These are phyloP conservation scores for Fusarium nematophilum DNA, from an alignment of 2,329 filamentous ascomycete species.

Conservation along the genomic window DNA sequence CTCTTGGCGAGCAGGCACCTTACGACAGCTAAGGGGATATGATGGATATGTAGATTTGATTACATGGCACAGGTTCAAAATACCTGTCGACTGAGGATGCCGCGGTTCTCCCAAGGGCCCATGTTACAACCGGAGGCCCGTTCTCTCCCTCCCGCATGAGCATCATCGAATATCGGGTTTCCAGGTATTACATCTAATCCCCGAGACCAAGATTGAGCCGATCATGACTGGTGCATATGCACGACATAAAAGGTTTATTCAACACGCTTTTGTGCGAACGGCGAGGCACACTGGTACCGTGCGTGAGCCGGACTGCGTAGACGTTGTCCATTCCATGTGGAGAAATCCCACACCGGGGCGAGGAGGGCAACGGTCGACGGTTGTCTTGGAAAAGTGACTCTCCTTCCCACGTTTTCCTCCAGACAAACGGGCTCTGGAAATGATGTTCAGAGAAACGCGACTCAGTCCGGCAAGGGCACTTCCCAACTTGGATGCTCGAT, in stretches of 20 bases:
- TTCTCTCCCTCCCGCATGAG: slow-evolving; percentile 28
- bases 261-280: slow-evolving; percentile 14
- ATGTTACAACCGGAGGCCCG: slow-evolving; percentile 26
- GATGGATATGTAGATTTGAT: slow-evolving; percentile 39
- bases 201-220: slow-evolving; percentile 10
- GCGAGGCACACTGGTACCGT: background rate
- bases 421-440: slow-evolving; percentile 6
- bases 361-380: slow-evolving; percentile 2
- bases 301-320: slow-evolving; percentile 1
- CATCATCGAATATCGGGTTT: slow-evolving; percentile 23
- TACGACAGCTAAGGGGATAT: background rate
- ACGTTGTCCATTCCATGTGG: slow-evolving; percentile 30
- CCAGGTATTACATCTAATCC: background rate
- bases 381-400: slow-evolving; percentile 16
- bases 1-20: too few species aligned
- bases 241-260: slow-evolving; percentile 30
- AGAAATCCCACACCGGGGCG: slow-evolving; percentile 6
- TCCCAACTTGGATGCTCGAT: slow-evolving; percentile 8
- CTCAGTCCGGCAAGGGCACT: slow-evolving; percentile 5
- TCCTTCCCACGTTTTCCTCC: slow-evolving; percentile 11
- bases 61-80: slow-evolving; percentile 34
- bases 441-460: slow-evolving; percentile 2
- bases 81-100: slow-evolving; percentile 19
- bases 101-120: slow-evolving; percentile 6
- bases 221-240: slow-evolving; percentile 34